Conservation (phyloP, 2,329 filamentous ascomycete species). For the Diaporthe ampelina region DNA sequence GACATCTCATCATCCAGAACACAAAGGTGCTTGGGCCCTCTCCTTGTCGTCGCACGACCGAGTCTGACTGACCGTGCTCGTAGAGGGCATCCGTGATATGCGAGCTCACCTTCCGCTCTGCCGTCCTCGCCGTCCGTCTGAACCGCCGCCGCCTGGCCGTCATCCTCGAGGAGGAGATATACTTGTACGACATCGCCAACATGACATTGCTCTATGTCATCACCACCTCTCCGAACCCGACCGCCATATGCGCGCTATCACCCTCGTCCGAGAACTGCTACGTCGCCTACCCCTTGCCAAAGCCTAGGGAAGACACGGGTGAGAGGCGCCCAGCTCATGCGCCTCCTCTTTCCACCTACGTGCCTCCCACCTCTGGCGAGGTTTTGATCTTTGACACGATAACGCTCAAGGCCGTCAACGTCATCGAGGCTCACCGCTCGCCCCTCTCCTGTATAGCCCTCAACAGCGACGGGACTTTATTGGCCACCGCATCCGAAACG, state of each 20-base stretch:
- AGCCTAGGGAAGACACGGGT: slow-evolving; percentile 72
- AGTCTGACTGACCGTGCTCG: slow-evolving; percentile 42
- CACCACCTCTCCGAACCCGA: slow-evolving; percentile 92
- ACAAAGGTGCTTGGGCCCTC: slow-evolving; percentile 79
- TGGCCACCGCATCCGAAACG: slow-evolving; percentile 96
- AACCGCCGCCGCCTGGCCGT: slow-evolving; percentile 96
- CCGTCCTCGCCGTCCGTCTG: slow-evolving; percentile 91
- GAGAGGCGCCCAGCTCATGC: slow-evolving; percentile 81
- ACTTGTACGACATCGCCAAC: slow-evolving; percentile 98
- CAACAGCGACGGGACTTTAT: slow-evolving; percentile 90
- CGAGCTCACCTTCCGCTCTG: slow-evolving; percentile 98
- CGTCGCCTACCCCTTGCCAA: slow-evolving; percentile 91
- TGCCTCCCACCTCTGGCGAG: slow-evolving; percentile 89
- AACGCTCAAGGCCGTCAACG: slow-evolving; percentile 92
- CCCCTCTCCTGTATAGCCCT: slow-evolving; percentile 91
- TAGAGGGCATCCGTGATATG: slow-evolving; percentile 87
- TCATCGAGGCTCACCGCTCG: slow-evolving; percentile 94
- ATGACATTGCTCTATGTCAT: slow-evolving; percentile 97
- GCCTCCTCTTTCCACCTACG: slow-evolving; percentile 82
- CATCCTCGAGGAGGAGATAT: slow-evolving; percentile 95
- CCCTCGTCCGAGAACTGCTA: slow-evolving; percentile 97
- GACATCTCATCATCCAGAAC: slow-evolving; percentile 95
- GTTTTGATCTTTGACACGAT: slow-evolving; percentile 93
- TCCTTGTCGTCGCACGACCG: slow-evolving; percentile 6
- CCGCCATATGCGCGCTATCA: slow-evolving; percentile 91